Base-by-base conservation (phyloP, 192 early-diverging fungal species). In the Mortierella claussenii region DNA sequence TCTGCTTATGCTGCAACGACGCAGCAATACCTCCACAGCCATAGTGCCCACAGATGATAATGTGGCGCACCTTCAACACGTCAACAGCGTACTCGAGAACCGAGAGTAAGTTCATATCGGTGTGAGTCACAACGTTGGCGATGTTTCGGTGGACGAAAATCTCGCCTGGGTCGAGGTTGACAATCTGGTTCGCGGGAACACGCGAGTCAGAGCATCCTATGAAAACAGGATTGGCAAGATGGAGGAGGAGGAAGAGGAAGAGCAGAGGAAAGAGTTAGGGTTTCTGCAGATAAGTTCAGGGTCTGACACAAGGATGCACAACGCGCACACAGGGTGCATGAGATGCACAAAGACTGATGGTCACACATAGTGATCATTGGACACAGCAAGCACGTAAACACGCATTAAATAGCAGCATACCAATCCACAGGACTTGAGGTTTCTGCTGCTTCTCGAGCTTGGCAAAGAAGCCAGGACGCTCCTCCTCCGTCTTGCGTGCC, bases 131-230 rank as follows among this genome's bases (percentile, higher is more conserved):
- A 42, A 93, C 89, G 82, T 98, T 98, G 66, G 96, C 97, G 58
- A 99, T 97, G 85, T 98, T 99, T 68, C 97, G 88, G 82, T 97
- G 96, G 12, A 97, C 93, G 81, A 99, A 99, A 33, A 98, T 83
- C 60, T 97, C 94, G 18, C 96, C 96, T 12, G 91, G 90, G 27
- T 82, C 81, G 23, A 83, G 61, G 60, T 84, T 83, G 12, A 88
- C 82, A 46, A 97, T 70, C 32, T 89, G 83, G 53, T 96, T 93
- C 31, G 94, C 91, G 31, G 94, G 91, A 26, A 97, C 93, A 61
- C 97, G 92, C 26, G 96, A 96, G 78, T 98, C 97, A 12, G 93
- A 89, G 83, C 97, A 99, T 1, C 92, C 94, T 89, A 55, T n/a
- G n/a, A n/a, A n/a, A n/a, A n/a, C 8, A 53, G 32, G 1, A 33